A percentile compares a stretch with the other conserved stretches of the same genome.
Evolutionary conservation across 192 early-diverging fungal species (phyloP).

Genomic region (Dissophora globulifera): DNA sequence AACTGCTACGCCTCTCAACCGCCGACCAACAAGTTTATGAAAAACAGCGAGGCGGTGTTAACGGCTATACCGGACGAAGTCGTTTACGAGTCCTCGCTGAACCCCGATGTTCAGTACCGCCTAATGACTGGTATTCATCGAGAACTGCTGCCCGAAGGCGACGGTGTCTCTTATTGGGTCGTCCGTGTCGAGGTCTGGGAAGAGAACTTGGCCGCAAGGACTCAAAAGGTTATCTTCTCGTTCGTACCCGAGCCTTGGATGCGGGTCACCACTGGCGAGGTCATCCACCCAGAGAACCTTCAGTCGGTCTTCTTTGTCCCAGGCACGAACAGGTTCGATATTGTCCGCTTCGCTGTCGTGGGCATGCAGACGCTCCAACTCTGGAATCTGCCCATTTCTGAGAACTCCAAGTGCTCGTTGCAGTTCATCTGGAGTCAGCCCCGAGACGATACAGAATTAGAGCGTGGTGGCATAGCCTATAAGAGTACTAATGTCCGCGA

Average conservation of each 20-base stretch:
- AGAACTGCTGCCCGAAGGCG: conserved; percentile 33
- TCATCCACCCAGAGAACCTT: conserved; percentile 13
- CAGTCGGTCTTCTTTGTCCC: conserved; percentile 28
- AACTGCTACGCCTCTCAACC: conserved; percentile 31
- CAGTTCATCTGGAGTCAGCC: conserved; percentile 52
- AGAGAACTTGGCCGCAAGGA: conserved; percentile 1
- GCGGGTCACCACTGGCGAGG: conserved; percentile 12
- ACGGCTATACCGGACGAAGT: not conserved
- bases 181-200: conserved; percentile 37
- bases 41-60: conserved; percentile 6
- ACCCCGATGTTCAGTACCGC: conserved; percentile 14
- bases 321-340: conserved; percentile 4
- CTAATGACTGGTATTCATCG: conserved; percentile 16
- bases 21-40: conserved; percentile 19
- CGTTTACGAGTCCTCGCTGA: not conserved
- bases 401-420: conserved; percentile 32
- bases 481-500: conserved; percentile 15
- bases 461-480: not conserved
- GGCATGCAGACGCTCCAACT: conserved; percentile 40
- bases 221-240: conserved; percentile 22
- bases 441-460: conserved; percentile 1
- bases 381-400: conserved; percentile 30
- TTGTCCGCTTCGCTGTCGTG: conserved; percentile 26
- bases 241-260: conserved; percentile 50
- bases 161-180: conserved; percentile 39